These are phyloP conservation scores for Leonotis leonurus DNA, from an alignment of 257 asterid genomes.

Conservation along the genomic window DNA sequence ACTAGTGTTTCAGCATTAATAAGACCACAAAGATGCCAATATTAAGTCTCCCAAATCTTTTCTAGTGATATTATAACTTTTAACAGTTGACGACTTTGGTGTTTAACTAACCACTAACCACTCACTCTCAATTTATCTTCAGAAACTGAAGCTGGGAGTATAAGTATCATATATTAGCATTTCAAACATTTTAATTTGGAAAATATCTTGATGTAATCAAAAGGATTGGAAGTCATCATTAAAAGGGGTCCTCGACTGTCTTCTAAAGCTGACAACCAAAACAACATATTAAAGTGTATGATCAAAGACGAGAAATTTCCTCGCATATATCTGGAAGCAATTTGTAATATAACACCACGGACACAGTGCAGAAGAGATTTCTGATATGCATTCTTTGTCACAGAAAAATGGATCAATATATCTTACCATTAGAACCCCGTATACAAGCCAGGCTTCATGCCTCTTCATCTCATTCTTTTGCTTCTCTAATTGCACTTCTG, in stretches of 20 bases:
- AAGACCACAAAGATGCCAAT: background rate
- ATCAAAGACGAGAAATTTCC: background rate
- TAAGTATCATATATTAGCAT: background rate
- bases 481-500: constrained; percentile 88
- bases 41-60: background rate
- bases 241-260: background rate
- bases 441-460: constrained; percentile 95
- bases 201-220: background rate
- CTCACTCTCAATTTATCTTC: background rate
- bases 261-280: background rate
- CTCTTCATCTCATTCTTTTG: constrained; percentile 90
- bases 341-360: background rate
- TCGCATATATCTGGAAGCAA: constrained; percentile 1
- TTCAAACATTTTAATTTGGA: background rate
- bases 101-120: background rate
- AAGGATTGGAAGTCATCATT: background rate
- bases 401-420: background rate
- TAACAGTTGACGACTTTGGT: background rate
- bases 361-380: background rate
- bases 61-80: no score
- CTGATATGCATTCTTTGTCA: background rate
- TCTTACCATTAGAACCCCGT: constrained; percentile 85
- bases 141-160: background rate
- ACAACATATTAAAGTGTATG: background rate
- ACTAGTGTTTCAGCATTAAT: background rate